Conservation (phyloP, 306 rosid species). For the Medicago ruthenica region DNA sequence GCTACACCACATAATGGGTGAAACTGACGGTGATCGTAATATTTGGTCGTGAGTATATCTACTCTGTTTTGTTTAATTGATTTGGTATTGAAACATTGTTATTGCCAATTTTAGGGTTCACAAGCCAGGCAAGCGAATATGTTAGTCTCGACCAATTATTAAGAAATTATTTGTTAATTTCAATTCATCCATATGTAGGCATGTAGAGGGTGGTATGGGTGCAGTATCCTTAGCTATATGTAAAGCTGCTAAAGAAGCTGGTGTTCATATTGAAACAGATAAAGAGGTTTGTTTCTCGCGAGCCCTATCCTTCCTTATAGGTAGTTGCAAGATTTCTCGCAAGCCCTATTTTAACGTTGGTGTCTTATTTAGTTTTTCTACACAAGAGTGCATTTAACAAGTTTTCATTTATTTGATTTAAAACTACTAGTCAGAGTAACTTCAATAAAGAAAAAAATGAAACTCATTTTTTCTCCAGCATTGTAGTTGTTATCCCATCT, state of each 20-base stretch:
- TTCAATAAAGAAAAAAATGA: background rate
- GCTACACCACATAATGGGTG: slow-evolving; percentile 83
- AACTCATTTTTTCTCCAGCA: background rate
- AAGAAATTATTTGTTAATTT: background rate
- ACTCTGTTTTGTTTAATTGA: slow-evolving; percentile 19
- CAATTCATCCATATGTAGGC: slow-evolving; percentile 46
- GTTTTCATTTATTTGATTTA: slow-evolving; percentile 8
- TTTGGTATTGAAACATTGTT: background rate
- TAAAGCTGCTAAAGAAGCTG: slow-evolving; percentile 74
- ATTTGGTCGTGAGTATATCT: slow-evolving; percentile 66
- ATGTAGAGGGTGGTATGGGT: slow-evolving; percentile 90
- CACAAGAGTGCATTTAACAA: background rate
- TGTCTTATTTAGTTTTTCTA: slow-evolving; percentile 6
- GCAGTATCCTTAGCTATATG: slow-evolving; percentile 70
- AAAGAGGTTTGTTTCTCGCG: slow-evolving; percentile 54
- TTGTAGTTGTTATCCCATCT: background rate
- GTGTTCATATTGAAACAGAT: slow-evolving; percentile 63
- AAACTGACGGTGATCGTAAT: slow-evolving; percentile 76
- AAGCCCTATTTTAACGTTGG: background rate
- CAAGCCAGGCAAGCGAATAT: background rate
- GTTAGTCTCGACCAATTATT: background rate
- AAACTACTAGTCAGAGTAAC: background rate
- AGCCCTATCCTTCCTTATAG: background rate
- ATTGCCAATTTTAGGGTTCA: background rate
- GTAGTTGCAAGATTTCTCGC: background rate